Base-by-base conservation (phyloP, 1,139 yeast genomes). In the Saccharomyces hybrid region DNA sequence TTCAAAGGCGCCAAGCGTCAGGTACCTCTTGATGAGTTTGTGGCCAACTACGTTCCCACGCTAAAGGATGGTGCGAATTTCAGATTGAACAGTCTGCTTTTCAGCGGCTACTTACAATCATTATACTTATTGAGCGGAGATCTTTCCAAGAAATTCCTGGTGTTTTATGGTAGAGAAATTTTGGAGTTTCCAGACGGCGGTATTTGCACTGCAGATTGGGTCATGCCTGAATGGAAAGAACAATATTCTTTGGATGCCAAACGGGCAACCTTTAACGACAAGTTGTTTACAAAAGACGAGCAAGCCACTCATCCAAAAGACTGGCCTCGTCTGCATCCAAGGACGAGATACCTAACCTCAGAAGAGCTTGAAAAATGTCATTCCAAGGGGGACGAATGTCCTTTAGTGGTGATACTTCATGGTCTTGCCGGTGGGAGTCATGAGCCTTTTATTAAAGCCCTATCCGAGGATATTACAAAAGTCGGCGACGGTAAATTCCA, bases 371-470 rank as follows among this genome's bases (percentile, higher is more conserved):
- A 62, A 2, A 61, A 62, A 8, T 65, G 63, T 1, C 67, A 67
- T 28, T 38, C 44, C 19, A 19, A 16, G 26, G 64, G 67, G 6
- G 74, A 73, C 16, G 75, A 73, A 12, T 78, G 73, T 53, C 96
- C 96, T 2, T 72, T 89, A 53, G 78, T 86, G 41, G 78, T 88
- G 31, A 75, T 84, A 7, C 73, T 84, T 51, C 96, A 89, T 65
- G 97, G 97, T 0, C 78, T 89, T 47, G 88, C 87, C 2, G 97
- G 97, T 8, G 96, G 97, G 0, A 84, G 95, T 26, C 95, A 88
- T 62, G 97, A 89, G 66, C 80, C 90, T 2, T 81, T 88, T 64
- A 84, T 89, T 56, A 79, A 96, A 55, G 82, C 89, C 57, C 67
- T 83, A 54, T 64, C 71, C 2, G 66, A 65, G 21, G 61, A 61